phyloP scores from a whole-genome alignment of 495 filamentous ascomycete genomes.

The Daldinia childiae region DNA sequence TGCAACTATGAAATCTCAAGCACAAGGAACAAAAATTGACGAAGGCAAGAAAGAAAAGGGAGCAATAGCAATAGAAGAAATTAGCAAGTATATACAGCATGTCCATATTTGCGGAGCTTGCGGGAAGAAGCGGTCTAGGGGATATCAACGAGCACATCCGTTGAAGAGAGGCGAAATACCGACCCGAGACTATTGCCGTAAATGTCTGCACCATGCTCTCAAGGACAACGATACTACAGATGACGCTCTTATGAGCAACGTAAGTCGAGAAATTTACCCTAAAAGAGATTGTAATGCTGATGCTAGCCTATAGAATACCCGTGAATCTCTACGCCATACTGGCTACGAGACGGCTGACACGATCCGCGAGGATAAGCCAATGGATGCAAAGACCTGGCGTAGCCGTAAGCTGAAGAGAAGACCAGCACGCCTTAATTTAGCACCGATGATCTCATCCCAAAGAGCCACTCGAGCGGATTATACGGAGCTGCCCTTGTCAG shows the following conservation, averaged over 20 bases:
- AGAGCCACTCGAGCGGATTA: not conserved
- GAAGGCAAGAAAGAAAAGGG: not conserved
- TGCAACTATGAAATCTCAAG: not conserved
- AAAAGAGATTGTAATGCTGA: slow-evolving; percentile 6
- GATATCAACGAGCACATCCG: slow-evolving; percentile 34
- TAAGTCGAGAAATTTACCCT: not conserved
- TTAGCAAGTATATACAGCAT: slow-evolving; percentile 36
- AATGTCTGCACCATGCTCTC: slow-evolving; percentile 28
- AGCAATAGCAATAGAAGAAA: not conserved
- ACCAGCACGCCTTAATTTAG: not conserved
- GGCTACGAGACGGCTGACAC: slow-evolving; percentile 1
- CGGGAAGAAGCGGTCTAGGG: slow-evolving; percentile 34
- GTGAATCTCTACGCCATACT: not conserved
- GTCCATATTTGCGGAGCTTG: slow-evolving; percentile 39
- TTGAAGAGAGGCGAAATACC: slow-evolving; percentile 41
- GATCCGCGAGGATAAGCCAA: not conserved
- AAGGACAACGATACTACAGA: not conserved
- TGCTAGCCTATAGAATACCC: slow-evolving; percentile 11
- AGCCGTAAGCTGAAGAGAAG: slow-evolving; percentile 7
- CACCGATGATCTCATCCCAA: not conserved
- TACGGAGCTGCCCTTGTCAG: not conserved
- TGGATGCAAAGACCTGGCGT: slow-evolving; percentile 1
- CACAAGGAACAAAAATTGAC: not conserved
- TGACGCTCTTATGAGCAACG: not conserved
- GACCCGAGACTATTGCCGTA: slow-evolving; percentile 31